Evolutionary conservation across 345 rosid genomes (phyloP).

Genomic region (Aquilaria yunnanensis): DNA sequence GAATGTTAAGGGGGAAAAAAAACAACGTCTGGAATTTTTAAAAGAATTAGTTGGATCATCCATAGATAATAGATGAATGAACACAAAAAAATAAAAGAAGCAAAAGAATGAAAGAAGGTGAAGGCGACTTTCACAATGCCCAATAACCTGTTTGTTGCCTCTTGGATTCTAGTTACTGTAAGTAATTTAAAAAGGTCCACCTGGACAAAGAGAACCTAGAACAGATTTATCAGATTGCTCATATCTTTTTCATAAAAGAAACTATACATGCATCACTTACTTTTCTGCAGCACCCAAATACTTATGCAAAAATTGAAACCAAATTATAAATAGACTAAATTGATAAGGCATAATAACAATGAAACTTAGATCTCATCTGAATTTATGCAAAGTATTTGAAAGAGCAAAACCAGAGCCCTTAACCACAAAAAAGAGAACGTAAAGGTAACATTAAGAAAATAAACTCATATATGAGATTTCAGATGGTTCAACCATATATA

Average conservation of each 20-base stretch:
- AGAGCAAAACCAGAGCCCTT: background rate
- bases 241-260: background rate
- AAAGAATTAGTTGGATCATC: too few species aligned
- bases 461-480: conserved; percentile 86
- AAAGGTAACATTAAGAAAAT: conserved; percentile 1
- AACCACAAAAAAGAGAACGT: background rate
- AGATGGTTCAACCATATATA: conserved; percentile 94
- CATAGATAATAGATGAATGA: too few species aligned
- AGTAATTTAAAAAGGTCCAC: too few species aligned
- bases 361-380: background rate
- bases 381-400: background rate
- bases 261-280: conserved; percentile 36
- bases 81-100: too few species aligned
- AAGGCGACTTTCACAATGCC: too few species aligned
- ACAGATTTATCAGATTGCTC: too few species aligned
- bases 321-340: conserved; percentile 1
- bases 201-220: too few species aligned
- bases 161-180: too few species aligned
- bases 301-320: conserved; percentile 35
- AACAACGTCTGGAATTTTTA: too few species aligned
- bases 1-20: too few species aligned
- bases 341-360: background rate
- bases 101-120: too few species aligned
- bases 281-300: conserved; percentile 97
- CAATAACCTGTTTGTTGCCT: too few species aligned